Evolutionary conservation across 2,329 filamentous ascomycete species (phyloP).

Genomic region (Cladobotryum protrusum): DNA sequence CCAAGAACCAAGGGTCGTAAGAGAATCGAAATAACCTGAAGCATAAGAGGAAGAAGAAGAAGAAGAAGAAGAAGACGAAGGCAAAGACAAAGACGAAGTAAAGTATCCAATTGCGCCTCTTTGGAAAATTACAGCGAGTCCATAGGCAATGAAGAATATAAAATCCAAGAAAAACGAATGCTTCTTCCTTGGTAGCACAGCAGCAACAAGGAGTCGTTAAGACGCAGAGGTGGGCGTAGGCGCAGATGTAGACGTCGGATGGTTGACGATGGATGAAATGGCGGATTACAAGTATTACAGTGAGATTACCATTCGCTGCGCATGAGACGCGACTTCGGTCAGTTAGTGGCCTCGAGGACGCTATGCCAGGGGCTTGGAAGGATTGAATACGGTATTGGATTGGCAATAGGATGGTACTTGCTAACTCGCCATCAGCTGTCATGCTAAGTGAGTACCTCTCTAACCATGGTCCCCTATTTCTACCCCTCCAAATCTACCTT

Average conservation of each 20-base stretch:
- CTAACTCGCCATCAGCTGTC: too few relatives aligned
- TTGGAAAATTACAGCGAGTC: background rate
- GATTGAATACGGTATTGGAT: background rate
- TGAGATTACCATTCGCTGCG: too few relatives aligned
- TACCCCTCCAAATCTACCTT: too few relatives aligned
- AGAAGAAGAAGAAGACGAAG: background rate
- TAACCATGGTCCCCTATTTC: too few relatives aligned
- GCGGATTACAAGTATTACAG: too few relatives aligned
- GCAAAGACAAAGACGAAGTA: slow-evolving; percentile 1
- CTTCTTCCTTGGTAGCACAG: too few relatives aligned
- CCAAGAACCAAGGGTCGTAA: background rate
- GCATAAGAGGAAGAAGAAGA: background rate
- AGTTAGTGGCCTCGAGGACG: too few relatives aligned
- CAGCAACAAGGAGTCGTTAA: background rate
- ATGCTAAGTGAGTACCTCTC: too few relatives aligned
- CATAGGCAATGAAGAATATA: background rate
- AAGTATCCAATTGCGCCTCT: background rate
- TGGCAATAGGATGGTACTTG: slow-evolving; percentile 3
- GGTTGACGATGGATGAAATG: too few relatives aligned
- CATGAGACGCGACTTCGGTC: background rate
- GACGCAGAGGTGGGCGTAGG: background rate
- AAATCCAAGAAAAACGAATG: background rate
- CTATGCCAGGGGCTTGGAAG: too few relatives aligned
- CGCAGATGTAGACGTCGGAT: background rate
- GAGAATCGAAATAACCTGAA: background rate